Base-by-base conservation (phyloP, 495 filamentous ascomycete genomes). In the Mycothermus thermophilus region DNA sequence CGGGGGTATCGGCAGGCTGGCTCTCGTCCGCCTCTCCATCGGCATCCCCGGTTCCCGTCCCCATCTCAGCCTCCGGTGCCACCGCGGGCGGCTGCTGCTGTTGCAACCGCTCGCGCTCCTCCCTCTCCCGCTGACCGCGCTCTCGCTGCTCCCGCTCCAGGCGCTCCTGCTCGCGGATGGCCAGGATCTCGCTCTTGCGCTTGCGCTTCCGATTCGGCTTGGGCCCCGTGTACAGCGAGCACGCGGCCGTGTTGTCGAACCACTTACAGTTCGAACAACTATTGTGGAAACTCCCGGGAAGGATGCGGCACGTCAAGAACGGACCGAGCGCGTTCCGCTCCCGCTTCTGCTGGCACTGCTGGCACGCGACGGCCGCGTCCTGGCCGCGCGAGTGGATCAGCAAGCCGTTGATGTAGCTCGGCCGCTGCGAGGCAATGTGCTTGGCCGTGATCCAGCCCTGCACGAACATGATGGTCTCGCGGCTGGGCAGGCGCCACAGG, bases 181-280 rank as follows among this genome's bases (percentile, higher is more conserved):
- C 30, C 13, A 27, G 32, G 14, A 35, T 32, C 21, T 31, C 20
- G 15, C 44, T 50, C 37, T 52, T 57, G 25, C 47, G 44, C 46
- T 57, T 57, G 14, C 53, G 40, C 22, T 57, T 57, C 34, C 53
- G 33, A 38, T 54, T 57, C 7, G 53, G 53, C 35, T 49, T 52
- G 8, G 53, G 51, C 1, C 53, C 53, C 10, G 48, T 57, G 29
- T 54, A 57, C 17, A 57, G 34, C 14, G 53, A 57, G 36, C 53
- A 57, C 7, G 26, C 33, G 4, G 48, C 46, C 0, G 53, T 54
- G 32, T 54, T 54, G 42, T 57, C 53, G 24, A 57, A 57, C 53
- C 53, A 57, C 42, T 57, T 57, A 48, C 53, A 57, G 40, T 57
- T 57, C 10, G 53, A 57, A 33, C 53, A 57, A 35, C 53, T 54